Percentiles rank a stretch among this genome's conserved stretches.
Conservation (phyloP, 805 yeast species). For the Metschnikowia kunwiensis region DNA sequence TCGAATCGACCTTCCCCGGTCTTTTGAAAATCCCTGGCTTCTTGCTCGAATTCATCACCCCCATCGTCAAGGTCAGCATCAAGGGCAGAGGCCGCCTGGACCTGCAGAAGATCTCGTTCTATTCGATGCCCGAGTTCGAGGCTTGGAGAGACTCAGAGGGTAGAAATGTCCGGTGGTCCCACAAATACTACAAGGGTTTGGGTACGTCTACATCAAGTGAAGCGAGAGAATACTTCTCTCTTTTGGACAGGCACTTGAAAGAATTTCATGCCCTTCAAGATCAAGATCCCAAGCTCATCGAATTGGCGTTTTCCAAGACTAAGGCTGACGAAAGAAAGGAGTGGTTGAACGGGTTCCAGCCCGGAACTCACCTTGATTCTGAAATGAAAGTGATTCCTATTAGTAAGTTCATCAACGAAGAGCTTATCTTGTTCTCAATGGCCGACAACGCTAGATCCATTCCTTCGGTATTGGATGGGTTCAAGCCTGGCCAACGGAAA, state of each 20-base stretch:
- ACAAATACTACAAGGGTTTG: conserved; percentile 96
- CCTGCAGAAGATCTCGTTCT: conserved; percentile 65
- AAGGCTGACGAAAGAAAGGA: conserved; percentile 97
- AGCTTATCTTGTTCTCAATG: conserved; percentile 89
- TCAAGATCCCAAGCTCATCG: conserved; percentile 74
- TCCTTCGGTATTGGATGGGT: conserved; percentile 91
- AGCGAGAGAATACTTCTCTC: conserved; percentile 83
- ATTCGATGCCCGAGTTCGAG: conserved; percentile 94
- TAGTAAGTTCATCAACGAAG: conserved; percentile 91
- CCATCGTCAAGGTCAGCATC: conserved; percentile 87
- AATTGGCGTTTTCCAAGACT: conserved; percentile 89
- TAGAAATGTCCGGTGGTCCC: conserved; percentile 71
- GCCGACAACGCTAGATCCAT: conserved; percentile 95
- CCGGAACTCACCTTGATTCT: conserved; percentile 91
- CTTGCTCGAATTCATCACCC: conserved; percentile 90
- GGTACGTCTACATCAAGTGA: conserved; percentile 89
- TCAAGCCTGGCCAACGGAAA: conserved; percentile 96
- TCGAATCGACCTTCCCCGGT: conserved; percentile 94
- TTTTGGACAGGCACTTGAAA: conserved; percentile 82
- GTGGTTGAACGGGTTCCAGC: conserved; percentile 87
- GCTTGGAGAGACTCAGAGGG: conserved; percentile 89
- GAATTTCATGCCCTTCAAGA: conserved; percentile 77
- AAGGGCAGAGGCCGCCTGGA: conserved; percentile 51
- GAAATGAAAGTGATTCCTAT: conserved; percentile 75
- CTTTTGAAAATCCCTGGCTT: conserved; percentile 87